Evolutionary conservation across 768 basidiomycete species (phyloP), one percentile per base, ranked within the genome.

Genomic region (Russula compacta): DNA sequence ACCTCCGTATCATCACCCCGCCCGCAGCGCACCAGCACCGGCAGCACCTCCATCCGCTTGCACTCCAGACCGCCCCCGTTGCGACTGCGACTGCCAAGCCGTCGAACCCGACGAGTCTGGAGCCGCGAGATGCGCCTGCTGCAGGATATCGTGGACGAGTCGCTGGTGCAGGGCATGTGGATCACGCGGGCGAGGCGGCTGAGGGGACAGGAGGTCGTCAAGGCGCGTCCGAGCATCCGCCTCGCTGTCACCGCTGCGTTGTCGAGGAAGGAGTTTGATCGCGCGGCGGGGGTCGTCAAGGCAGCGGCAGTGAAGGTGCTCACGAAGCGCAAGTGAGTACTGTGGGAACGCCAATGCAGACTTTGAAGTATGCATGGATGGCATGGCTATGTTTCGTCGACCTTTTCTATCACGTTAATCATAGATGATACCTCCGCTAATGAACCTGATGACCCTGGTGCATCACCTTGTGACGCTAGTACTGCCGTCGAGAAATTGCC

Each of bases 131-230:
- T 29, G 73, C 75, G 77, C 44, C 59, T 92, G 29, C 70, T 99
- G 66, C 95, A 98, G 73, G 92, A 95, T 55, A 83, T 98, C 12
- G 93, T 98, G 14, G 95, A 98, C 61, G 91, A 97, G 69, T 80
- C 82, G 0, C 75, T 92, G 44, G 75, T 76, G 6, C 89, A 90
- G 65, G 93, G 92, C 10, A 86, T 99, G 48, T 77, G 98, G 67
- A 75, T 97, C 61, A 95, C 92, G 3, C 81, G 90, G 24, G 86
- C 92, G 44, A 89, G 89, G 76, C 74, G 92, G 59, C 71, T 97
- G 66, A 81, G 81, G 53, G 84, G 86, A 6, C 94, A 97, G 73
- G 95, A 99, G 78, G 75, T 83, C 64, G 76, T 82, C 15, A 92
- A 97, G 71, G 79, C 83, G 15, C 78, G 85, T 49, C 93, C 97